Evolutionary conservation across 2,329 filamentous ascomycete species (phyloP).

Genomic region (Rasamsonia emersonii): DNA sequence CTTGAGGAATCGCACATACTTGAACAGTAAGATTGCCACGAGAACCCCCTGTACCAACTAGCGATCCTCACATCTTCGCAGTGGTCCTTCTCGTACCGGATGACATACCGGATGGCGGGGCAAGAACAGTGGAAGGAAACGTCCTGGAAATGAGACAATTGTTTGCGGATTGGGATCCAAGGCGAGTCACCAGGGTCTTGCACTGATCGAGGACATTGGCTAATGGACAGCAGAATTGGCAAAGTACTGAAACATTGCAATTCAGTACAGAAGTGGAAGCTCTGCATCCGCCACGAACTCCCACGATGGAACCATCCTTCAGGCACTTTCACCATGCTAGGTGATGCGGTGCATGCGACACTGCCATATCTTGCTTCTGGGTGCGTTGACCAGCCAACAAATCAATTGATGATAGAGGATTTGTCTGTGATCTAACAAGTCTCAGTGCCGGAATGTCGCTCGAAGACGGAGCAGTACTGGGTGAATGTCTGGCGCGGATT

Average conservation of each 20-base stretch:
- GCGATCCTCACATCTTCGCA: too few species aligned
- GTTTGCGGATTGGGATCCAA: conserved; percentile 51
- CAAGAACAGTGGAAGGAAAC: conserved; percentile 40
- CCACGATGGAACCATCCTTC: conserved; percentile 50
- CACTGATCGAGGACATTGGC: not conserved
- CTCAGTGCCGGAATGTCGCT: conserved; percentile 50
- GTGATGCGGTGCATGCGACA: conserved; percentile 57
- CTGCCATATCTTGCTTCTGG: conserved; percentile 52
- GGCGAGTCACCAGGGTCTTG: conserved; percentile 12
- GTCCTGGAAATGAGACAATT: conserved; percentile 47
- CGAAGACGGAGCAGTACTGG: conserved; percentile 52
- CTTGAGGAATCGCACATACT: not conserved
- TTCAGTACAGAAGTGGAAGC: conserved; percentile 53
- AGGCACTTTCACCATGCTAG: conserved; percentile 51
- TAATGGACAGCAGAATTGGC: conserved; percentile 29
- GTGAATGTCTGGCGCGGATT: conserved; percentile 45
- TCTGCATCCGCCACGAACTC: conserved; percentile 49
- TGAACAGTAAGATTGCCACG: conserved; percentile 2
- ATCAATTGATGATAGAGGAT: too few species aligned
- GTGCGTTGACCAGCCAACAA: conserved; percentile 10
- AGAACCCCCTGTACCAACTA: too few species aligned
- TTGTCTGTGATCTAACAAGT: conserved; percentile 7
- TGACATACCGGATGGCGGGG: conserved; percentile 48
- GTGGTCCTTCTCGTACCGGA: conserved; percentile 59
- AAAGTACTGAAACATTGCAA: conserved; percentile 51